phyloP scores from a whole-genome alignment of 148 eudicot species.

The Spergularia bocconei region DNA sequence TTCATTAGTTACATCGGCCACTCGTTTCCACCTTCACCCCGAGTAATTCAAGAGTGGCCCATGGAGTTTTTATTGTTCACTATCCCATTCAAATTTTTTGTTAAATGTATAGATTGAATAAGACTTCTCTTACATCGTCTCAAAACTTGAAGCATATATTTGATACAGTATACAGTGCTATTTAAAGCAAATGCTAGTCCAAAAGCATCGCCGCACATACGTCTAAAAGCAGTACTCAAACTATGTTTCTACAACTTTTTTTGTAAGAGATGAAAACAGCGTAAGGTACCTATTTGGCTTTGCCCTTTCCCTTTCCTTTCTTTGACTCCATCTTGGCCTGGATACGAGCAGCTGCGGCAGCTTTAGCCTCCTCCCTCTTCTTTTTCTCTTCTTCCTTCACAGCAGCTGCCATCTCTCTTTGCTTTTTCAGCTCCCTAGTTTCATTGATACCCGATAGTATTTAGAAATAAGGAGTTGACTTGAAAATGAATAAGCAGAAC shows the following conservation, averaged over 20 bases:
- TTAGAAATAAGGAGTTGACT: not conserved
- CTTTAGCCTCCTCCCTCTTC: conserved; percentile 94
- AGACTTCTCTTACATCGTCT: not conserved
- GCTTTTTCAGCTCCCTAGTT: conserved; percentile 79
- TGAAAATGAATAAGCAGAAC: not conserved
- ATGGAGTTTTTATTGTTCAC: conserved; percentile 2
- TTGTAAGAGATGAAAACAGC: not conserved
- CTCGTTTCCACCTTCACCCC: not conserved
- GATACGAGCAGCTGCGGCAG: conserved; percentile 95
- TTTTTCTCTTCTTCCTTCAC: conserved; percentile 96
- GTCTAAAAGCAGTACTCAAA: not conserved
- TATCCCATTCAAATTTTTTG: not conserved
- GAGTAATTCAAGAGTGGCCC: conserved; percentile 8
- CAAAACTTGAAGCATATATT: not conserved
- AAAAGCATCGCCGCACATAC: not conserved
- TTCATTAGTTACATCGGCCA: conserved; percentile 3
- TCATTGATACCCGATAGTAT: conserved; percentile 2
- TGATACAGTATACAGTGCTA: not conserved
- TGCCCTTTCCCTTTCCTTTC: conserved; percentile 94
- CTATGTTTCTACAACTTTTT: conserved; percentile 5
- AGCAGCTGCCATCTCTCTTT: conserved; percentile 81
- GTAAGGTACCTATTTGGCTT: conserved; percentile 46
- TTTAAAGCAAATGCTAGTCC: conserved; percentile 5
- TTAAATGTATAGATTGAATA: conserved; percentile 4
- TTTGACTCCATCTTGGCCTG: conserved; percentile 94